These are phyloP conservation scores for Aspergillus fumigatiaffinis DNA, from an alignment of 2,329 filamentous ascomycete genomes.

Conservation along the genomic window DNA sequence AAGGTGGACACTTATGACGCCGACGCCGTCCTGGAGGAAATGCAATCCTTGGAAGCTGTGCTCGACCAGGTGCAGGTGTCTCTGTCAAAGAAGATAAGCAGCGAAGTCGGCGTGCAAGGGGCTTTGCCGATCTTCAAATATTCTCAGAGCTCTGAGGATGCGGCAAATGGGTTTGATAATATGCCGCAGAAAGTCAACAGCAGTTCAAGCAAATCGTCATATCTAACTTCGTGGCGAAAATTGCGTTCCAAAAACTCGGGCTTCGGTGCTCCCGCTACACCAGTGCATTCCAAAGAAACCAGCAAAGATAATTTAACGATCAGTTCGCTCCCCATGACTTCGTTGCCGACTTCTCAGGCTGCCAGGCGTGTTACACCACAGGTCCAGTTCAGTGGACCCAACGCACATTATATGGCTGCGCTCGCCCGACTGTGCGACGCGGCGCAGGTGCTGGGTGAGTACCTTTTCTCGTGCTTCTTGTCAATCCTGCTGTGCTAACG, in stretches of 20 bases:
- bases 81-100: conserved; percentile 81
- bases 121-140: conserved; percentile 71
- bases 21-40: conserved; percentile 87
- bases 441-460: conserved; percentile 80
- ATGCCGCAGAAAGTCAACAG: conserved; percentile 51
- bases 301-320: conserved; percentile 62
- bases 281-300: conserved; percentile 40
- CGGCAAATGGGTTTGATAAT: conserved; percentile 33
- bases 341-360: conserved; percentile 57
- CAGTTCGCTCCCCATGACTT: conserved; percentile 74
- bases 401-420: conserved; percentile 86
- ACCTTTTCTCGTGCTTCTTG: background rate
- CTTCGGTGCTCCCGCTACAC: conserved; percentile 45
- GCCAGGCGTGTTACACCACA: conserved; percentile 67
- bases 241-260: conserved; percentile 84
- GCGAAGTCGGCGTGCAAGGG: conserved; percentile 80
- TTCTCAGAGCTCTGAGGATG: conserved; percentile 46
- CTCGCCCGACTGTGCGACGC: conserved; percentile 89
- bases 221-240: conserved; percentile 83
- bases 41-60: conserved; percentile 81
- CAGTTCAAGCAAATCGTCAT: conserved; percentile 64
- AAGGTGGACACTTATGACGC: conserved; percentile 85
- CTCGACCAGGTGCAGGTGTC: conserved; percentile 78
- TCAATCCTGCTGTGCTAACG: conserved; percentile 9
- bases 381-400: conserved; percentile 73